These are phyloP conservation scores for Trichomonas gallinae DNA, from an alignment of 208 protist genomes.

Conservation along the genomic window DNA sequence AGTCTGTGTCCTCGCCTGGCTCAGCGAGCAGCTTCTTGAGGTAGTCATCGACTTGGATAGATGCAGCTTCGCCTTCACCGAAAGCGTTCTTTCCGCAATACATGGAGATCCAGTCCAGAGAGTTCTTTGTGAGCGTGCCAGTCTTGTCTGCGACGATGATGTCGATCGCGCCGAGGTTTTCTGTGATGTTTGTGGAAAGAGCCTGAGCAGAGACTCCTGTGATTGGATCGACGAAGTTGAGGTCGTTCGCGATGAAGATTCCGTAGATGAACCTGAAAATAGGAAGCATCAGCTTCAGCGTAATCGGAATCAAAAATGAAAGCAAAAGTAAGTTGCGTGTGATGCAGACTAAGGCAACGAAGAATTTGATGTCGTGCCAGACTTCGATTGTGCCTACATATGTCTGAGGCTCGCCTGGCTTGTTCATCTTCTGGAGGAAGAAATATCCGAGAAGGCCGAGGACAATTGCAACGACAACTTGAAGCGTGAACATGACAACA, in stretches of 20 bases:
- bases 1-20: neutral
- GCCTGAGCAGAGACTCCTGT: neutral
- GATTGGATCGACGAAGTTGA: neutral
- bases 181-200: slow-evolving; percentile 23
- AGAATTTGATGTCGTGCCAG: neutral
- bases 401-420: neutral
- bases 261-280: neutral
- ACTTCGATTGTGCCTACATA: neutral
- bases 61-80: neutral
- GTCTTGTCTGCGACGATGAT: slow-evolving; percentile 55
- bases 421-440: neutral
- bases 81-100: neutral
- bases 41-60: neutral
- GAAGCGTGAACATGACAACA: neutral
- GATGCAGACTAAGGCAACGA: neutral
- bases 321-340: neutral
- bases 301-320: neutral
- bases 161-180: slow-evolving; percentile 44
- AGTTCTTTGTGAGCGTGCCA: slow-evolving; percentile 52
- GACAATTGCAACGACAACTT: neutral
- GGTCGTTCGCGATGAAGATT: neutral
- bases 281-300: neutral
- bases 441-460: neutral
- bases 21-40: neutral
- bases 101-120: slow-evolving; percentile 26